Percentiles rank a stretch among this genome's conserved stretches.
Conservation (phyloP, 2,329 filamentous ascomycete genomes). For the Sporothrix protearum region DNA sequence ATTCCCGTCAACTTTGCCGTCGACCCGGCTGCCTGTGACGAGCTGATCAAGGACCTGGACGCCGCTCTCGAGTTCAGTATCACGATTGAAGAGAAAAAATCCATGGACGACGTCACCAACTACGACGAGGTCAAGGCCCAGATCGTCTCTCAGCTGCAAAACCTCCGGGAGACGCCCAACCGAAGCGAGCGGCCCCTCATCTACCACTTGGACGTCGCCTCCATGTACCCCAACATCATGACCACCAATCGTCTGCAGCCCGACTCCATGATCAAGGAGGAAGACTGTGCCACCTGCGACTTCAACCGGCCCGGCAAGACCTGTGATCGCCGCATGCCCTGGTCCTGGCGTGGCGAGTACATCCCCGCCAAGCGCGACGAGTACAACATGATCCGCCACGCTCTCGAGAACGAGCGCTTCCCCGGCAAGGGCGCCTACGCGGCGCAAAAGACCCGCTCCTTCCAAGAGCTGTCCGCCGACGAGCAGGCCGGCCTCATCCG, state of each 20-base stretch:
- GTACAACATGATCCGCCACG: constrained; percentile 97
- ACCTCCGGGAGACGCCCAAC: constrained; percentile 78
- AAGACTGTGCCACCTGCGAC: constrained; percentile 94
- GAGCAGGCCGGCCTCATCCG: constrained; percentile 78
- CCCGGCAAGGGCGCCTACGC: constrained; percentile 72
- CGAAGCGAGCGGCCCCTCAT: constrained; percentile 83
- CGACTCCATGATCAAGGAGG: constrained; percentile 97
- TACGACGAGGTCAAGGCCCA: constrained; percentile 81
- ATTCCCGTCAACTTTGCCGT: constrained; percentile 92
- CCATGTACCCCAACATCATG: constrained; percentile 99
- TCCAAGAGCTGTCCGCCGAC: constrained; percentile 74
- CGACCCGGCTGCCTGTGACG: constrained; percentile 84
- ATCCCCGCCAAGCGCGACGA: constrained; percentile 93
- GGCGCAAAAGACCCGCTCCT: constrained; percentile 58
- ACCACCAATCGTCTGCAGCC: constrained; percentile 96
- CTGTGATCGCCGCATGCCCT: constrained; percentile 89
- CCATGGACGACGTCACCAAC: constrained; percentile 72
- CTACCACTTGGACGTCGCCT: constrained; percentile 96
- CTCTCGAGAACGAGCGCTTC: constrained; percentile 87
- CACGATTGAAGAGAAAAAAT: constrained; percentile 78
- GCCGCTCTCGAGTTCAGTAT: constrained; percentile 85
- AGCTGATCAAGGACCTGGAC: constrained; percentile 81
- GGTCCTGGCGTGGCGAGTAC: constrained; percentile 98
- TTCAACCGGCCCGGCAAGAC: constrained; percentile 98
- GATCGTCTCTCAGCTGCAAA: constrained; percentile 66